Percentiles rank a stretch among this genome's conserved stretches.
These are phyloP conservation scores for Wickerhamomyces canadensis DNA, from an alignment of 805 yeast genomes.

Conservation along the genomic window DNA sequence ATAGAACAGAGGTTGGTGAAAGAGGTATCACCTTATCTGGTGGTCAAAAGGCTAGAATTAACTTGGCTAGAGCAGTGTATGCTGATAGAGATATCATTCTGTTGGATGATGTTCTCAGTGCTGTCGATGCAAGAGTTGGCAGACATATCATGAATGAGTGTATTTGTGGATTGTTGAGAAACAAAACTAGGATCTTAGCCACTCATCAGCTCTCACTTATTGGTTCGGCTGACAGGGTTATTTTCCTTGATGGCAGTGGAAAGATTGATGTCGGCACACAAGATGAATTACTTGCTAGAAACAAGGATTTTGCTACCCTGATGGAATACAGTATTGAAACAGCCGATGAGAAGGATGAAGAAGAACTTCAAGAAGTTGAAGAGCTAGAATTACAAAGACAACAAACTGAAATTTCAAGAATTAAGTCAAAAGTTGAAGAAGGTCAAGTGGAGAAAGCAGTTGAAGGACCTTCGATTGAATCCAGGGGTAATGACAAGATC, in stretches of 20 bases:
- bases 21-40: constrained; percentile 84
- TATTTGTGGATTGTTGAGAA: constrained; percentile 48
- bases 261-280: constrained; percentile 60
- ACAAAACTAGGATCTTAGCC: constrained; percentile 68
- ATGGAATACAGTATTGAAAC: constrained; percentile 39
- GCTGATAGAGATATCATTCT: constrained; percentile 60
- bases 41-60: constrained; percentile 81
- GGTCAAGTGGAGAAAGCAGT: constrained; percentile 24
- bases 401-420: constrained; percentile 17
- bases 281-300: constrained; percentile 42
- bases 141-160: constrained; percentile 69
- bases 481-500: constrained; percentile 16
- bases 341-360: constrained; percentile 24
- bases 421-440: constrained; percentile 18
- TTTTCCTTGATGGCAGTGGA: constrained; percentile 59
- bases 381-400: constrained; percentile 19
- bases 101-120: constrained; percentile 76
- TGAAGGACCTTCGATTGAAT: constrained; percentile 21
- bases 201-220: constrained; percentile 79
- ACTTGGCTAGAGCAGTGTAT: constrained; percentile 76
- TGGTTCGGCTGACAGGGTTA: constrained; percentile 60
- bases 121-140: constrained; percentile 88
- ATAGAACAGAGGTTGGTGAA: constrained; percentile 76
- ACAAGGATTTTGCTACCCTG: constrained; percentile 43
- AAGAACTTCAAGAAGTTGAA: constrained; percentile 27